Base-by-base conservation (phyloP, 129 eudicot species). In the Gnaphalium uliginosum region DNA sequence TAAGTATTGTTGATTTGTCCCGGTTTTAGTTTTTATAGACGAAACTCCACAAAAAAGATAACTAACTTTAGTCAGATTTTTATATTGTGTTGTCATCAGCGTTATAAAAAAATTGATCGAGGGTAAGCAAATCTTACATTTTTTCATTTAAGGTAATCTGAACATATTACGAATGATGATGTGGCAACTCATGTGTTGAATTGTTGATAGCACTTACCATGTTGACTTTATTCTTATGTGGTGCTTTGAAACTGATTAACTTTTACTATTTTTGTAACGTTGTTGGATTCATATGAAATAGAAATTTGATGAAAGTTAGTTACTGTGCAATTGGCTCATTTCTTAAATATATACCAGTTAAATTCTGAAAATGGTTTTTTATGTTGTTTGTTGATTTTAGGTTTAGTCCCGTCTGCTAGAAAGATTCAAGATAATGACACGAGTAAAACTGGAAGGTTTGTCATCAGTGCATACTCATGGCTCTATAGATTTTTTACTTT, bases 391-490 rank as follows among this genome's bases (percentile, higher is more conserved):
- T 76, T 60, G 43, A 27, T 67, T 68, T 15, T 57, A 84, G 89
- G 83, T 69, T 25, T 80, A 76, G 80, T 58, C 53, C 29, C 80
- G 27, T 74, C 84, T 68, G 74, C 30, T 32, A 69, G 63, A 25
- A 76, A 76, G 72, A 62, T 69, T 48, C 68, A 80, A 21, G 83
- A 79, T 50, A 78, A 78, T 53, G 86, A 82, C 39, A 71, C 48
- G 48, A 54, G 72, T 80, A 80, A 73, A 71, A 76, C 77, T 51
- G 83, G 82, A 69, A 86, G 96, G 94, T 88, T 37, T 59, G 77
- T 43, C 17, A 43, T 43, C 50, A 43, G 50, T 13, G 66, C 69
- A 66, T 18, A 37, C 37, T 59, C 53, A 1, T 43, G 17, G 50
- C 17, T 1, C 50, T 43, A 43, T 9, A 43, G 17, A 43, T 43